A percentile compares a stretch with the other conserved stretches of the same genome.
These are phyloP conservation scores for Leptosphaerulina australis DNA, from an alignment of 2,329 filamentous ascomycete genomes.

Conservation along the genomic window DNA sequence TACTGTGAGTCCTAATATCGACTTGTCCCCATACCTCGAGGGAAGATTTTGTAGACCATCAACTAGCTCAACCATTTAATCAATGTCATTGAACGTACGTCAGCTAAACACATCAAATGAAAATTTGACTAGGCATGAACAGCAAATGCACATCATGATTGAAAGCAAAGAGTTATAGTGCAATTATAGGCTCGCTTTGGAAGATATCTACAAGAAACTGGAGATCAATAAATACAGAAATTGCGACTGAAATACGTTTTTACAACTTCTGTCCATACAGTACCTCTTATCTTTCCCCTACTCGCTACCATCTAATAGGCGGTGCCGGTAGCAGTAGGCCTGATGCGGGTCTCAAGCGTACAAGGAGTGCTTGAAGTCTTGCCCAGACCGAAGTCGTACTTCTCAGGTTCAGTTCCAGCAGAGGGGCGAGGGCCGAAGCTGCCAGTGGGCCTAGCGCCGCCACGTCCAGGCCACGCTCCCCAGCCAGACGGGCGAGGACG, in stretches of 20 bases:
- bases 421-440: conserved; percentile 10
- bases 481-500: conserved; percentile 26
- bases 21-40: too few relatives aligned
- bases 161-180: conserved; percentile 4
- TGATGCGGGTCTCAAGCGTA: conserved; percentile 32
- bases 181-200: conserved; percentile 1
- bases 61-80: too few relatives aligned
- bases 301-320: conserved; percentile 1
- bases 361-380: conserved; percentile 25
- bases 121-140: too few relatives aligned
- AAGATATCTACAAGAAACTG: conserved; percentile 18
- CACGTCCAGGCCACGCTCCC: conserved; percentile 17
- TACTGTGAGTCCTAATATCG: too few relatives aligned
- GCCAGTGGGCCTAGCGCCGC: conserved; percentile 9
- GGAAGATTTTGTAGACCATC: too few relatives aligned
- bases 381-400: conserved; percentile 13
- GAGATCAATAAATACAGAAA: background rate
- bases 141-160: background rate
- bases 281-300: background rate
- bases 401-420: conserved; percentile 13
- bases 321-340: conserved; percentile 24
- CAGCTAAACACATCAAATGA: too few relatives aligned
- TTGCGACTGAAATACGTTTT: background rate
- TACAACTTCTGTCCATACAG: background rate
- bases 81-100: too few relatives aligned